Evolutionary conservation across 495 filamentous ascomycete species (phyloP), one percentile per base, ranked within the genome.

Genomic region (Terfezia boudieri): DNA sequence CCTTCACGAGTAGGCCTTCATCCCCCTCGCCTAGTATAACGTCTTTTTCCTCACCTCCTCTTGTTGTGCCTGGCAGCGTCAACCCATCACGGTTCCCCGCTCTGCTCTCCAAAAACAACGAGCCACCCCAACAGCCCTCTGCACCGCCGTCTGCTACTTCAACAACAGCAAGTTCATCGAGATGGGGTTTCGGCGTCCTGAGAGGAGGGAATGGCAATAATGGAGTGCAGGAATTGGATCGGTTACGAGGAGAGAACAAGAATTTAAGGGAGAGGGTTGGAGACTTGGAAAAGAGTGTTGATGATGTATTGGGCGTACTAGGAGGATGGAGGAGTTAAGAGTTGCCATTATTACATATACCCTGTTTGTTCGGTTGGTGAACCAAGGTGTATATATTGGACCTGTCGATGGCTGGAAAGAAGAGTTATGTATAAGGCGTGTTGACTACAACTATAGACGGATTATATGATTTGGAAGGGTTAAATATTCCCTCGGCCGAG

Each of bases 221-320:
- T 46, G 23, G 16, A 23, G 69, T 76, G 38, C 77, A 83, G 83
- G 77, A 83, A 11, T 74, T 85, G 36, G 73, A 79, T 4, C 58
- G 84, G 49, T 65, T 89, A 55, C 74, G 81, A 55, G 79, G 80
- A 41, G 83, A 89, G 69, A 89, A 87, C 57, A 72, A 71, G 57
- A 74, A 74, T 8, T 65, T 87, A 49, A 87, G 86, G 67, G 71
- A 72, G 36, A 69, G 81, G 37, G 69, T 89, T 1, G 75, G 75
- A 0, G 71, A 81, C 56, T 63, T 87, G 2, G 83, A 86, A 66
- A 68, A 69, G 20, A 77, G 77, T 0, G 75, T 86, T 11, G 82
- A 86, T 55, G 79, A 79, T 41, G 83, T 80, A 32, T 67, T 89
- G 61, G 77, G 82, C 61, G 66, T 80, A 54, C 74, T 85, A 10